These are phyloP conservation scores for Selaginella tamariscina DNA, from an alignment of 75 land plant species.

Conservation along the genomic window DNA sequence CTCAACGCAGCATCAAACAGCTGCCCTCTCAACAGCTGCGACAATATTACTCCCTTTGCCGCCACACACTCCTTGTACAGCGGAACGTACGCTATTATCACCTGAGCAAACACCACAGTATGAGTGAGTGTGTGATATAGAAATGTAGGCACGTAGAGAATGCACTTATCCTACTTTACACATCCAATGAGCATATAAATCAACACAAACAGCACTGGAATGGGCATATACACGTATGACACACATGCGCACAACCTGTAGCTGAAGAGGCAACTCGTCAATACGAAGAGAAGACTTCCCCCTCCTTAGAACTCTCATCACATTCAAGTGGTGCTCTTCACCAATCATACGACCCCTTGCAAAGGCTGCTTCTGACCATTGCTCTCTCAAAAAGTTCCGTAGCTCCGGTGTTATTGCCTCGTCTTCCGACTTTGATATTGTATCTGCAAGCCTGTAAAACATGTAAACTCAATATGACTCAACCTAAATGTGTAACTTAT, in stretches of 20 bases:
- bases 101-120: no score
- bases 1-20: constrained; percentile 68
- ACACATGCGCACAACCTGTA: no score
- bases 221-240: no score
- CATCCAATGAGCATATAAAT: no score
- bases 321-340: constrained; percentile 49
- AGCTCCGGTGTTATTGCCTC: constrained; percentile 59
- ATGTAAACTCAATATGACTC: no score
- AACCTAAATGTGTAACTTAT: no score
- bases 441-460: constrained; percentile 63
- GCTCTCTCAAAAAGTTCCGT: constrained; percentile 42
- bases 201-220: no score
- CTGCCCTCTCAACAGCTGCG: constrained; percentile 75
- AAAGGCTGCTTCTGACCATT: constrained; percentile 86
- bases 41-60: constrained; percentile 41
- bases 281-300: constrained; percentile 51
- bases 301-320: constrained; percentile 43
- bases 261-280: constrained; percentile 52
- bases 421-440: constrained; percentile 62
- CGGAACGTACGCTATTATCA: constrained; percentile 63
- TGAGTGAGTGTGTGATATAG: no score
- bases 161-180: no score
- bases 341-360: constrained; percentile 40
- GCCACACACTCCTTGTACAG: constrained; percentile 66
- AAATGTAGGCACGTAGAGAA: no score